A percentile compares a stretch with the other conserved stretches of the same genome.
phyloP scores from a whole-genome alignment of 495 filamentous ascomycete genomes.

The Lichenothelia convexa region DNA sequence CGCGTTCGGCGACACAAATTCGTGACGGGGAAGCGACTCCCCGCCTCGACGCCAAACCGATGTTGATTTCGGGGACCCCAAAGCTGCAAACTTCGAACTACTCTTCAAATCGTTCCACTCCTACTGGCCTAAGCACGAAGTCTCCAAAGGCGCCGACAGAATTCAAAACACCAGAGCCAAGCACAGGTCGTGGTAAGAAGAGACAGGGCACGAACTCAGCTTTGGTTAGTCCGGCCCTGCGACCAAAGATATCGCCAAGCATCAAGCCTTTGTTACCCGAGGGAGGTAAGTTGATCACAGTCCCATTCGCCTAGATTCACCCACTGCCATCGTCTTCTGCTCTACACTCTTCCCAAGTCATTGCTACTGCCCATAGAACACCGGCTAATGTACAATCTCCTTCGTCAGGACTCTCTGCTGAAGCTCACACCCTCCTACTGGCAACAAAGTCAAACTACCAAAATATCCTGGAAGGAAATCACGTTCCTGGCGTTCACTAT shows the following conservation, averaged over 20 bases:
- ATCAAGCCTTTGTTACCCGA: slow-evolving; percentile 79
- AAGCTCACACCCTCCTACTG: slow-evolving; percentile 68
- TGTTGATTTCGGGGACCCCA: too few relatives aligned
- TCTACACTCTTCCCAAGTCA: slow-evolving; percentile 2
- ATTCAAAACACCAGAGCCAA: neutral
- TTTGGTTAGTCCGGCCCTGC: slow-evolving; percentile 62
- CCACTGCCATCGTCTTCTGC: neutral
- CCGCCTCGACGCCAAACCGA: too few relatives aligned
- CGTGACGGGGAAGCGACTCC: too few relatives aligned
- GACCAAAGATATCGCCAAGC: slow-evolving; percentile 85
- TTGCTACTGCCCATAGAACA: neutral
- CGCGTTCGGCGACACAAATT: too few relatives aligned
- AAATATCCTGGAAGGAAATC: slow-evolving; percentile 84
- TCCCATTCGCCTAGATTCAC: slow-evolving; percentile 1
- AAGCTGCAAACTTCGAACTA: too few relatives aligned
- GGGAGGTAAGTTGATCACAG: slow-evolving; percentile 42
- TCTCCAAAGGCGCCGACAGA: neutral
- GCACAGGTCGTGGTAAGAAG: slow-evolving; percentile 36
- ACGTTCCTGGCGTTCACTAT: slow-evolving; percentile 76
- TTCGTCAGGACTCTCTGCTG: slow-evolving; percentile 29
- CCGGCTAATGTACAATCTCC: neutral
- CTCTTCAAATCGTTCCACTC: too few relatives aligned
- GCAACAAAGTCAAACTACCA: slow-evolving; percentile 96
- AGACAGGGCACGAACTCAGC: slow-evolving; percentile 57
- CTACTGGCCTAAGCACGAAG: too few relatives aligned